phyloP scores from a whole-genome alignment of 1,284 basidiomycete genomes.

The Chondrostereum purpureum region DNA sequence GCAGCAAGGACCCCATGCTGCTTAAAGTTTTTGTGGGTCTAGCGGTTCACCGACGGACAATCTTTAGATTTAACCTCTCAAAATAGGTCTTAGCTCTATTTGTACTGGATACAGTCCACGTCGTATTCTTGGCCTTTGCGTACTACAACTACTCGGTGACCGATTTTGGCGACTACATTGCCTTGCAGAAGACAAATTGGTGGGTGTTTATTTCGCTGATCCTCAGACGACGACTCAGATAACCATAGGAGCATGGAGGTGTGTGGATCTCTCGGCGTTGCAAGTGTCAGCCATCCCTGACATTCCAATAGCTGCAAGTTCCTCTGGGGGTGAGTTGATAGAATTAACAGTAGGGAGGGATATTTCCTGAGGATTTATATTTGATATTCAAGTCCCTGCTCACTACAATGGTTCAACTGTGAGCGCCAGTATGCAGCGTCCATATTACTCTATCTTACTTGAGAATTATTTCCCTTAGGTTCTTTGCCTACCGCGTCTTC shows the following conservation, averaged over 20 bases:
- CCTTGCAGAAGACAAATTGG: background rate
- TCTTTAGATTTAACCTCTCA: too few relatives aligned
- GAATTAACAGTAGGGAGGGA: too few relatives aligned
- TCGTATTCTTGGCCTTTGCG: background rate
- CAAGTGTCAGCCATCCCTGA: background rate
- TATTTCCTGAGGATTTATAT: too few relatives aligned
- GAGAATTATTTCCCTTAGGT: background rate
- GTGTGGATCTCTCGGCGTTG: background rate
- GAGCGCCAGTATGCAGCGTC: too few relatives aligned
- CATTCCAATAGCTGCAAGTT: background rate
- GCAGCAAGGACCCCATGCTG: background rate
- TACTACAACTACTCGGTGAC: background rate
- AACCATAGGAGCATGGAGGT: background rate
- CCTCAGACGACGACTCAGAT: too few relatives aligned
- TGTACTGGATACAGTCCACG: background rate
- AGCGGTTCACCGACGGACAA: too few relatives aligned
- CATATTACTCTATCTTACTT: too few relatives aligned
- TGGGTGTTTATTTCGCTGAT: background rate
- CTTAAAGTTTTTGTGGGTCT: background rate
- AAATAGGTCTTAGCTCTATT: too few relatives aligned
- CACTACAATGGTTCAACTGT: background rate
- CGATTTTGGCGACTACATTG: background rate
- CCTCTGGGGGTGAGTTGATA: background rate
- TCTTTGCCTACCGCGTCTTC: background rate
- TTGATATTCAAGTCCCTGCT: background rate